These are phyloP conservation scores for Zoysia japonica DNA, from an alignment of 176 grass and related monocot species.

Conservation along the genomic window DNA sequence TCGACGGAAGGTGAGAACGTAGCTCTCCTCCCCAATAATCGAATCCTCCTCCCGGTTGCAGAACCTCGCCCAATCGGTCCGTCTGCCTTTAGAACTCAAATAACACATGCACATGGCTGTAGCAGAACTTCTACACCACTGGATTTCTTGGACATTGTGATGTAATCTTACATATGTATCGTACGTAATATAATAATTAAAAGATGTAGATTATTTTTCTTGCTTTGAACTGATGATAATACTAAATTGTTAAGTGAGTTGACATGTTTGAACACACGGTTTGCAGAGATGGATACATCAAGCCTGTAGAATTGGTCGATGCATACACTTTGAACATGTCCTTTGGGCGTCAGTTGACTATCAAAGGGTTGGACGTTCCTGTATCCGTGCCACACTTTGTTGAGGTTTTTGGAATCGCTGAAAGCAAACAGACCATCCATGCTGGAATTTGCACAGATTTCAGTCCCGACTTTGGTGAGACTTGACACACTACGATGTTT, in stretches of 20 bases:
- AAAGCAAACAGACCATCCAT: conserved; percentile 60
- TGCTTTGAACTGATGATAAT: background rate
- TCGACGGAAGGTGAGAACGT: no score
- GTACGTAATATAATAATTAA: background rate
- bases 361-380: conserved; percentile 49
- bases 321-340: conserved; percentile 69
- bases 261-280: background rate
- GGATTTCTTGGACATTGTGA: background rate
- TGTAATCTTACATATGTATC: background rate
- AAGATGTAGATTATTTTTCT: background rate
- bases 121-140: background rate
- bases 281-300: conserved; percentile 83
- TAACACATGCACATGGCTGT: background rate
- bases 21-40: no score
- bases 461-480: conserved; percentile 74
- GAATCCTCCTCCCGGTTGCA: no score
- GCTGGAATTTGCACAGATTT: conserved; percentile 87
- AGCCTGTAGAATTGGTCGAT: conserved; percentile 68
- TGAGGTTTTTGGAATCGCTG: conserved; percentile 85
- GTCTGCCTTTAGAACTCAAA: no score
- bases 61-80: no score
- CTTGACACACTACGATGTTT: background rate
- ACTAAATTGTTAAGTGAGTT: background rate
- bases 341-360: conserved; percentile 59
- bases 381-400: conserved; percentile 52